Conservation (phyloP, 176 grass and related monocot genomes). For the Dendrocalamus sinicus region DNA sequence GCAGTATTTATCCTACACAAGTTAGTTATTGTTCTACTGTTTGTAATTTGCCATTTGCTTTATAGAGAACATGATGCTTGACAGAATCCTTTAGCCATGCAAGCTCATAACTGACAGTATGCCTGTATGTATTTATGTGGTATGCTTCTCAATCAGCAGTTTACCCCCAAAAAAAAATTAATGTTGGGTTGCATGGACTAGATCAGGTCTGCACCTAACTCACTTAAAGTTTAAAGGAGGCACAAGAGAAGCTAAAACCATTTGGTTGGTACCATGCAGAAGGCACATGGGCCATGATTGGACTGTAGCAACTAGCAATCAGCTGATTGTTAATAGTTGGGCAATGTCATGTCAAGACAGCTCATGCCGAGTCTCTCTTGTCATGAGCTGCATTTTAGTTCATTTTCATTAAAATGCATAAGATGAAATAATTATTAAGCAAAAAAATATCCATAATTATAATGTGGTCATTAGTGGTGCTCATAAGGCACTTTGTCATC, state of each 20-base stretch:
- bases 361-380: not conserved
- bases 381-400: not conserved
- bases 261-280: conserved; percentile 5
- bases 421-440: conserved; percentile 11
- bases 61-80: conserved; percentile 11
- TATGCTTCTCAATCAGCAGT: not conserved
- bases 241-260: conserved; percentile 28
- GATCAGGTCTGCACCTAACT: not conserved
- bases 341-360: conserved; percentile 17
- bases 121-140: not conserved
- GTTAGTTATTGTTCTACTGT: not conserved
- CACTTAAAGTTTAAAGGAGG: not conserved
- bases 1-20: conserved; percentile 10
- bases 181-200: not conserved
- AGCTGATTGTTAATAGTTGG: conserved; percentile 18
- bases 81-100: not conserved
- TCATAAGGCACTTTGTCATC: not conserved
- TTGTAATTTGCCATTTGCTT: not conserved
- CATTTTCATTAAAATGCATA: conserved; percentile 22
- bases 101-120: not conserved
- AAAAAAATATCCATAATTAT: not conserved
- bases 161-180: not conserved
- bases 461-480: not conserved
- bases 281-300: not conserved
- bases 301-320: not conserved